Base-by-base conservation (phyloP, 352 stramenopile species). In the Phytopythium helicoides region DNA sequence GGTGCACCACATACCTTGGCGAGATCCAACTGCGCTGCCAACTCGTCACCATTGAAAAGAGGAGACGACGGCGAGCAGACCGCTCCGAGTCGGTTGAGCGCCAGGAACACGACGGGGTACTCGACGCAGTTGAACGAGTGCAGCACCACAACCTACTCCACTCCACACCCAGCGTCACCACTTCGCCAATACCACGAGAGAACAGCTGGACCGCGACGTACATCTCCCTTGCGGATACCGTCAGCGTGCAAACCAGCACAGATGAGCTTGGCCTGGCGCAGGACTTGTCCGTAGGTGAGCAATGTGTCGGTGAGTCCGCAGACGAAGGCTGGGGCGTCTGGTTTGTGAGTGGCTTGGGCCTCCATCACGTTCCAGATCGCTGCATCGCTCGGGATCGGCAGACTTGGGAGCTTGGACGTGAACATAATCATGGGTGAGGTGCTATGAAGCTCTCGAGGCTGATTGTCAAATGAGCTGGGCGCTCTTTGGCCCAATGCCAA, bases 71-170 rank as follows among this genome's bases (percentile, higher is more conserved):
- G 57, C 34, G 72, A 77, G 38, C 62, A 71, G 34, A 77, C 63
- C 15, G 62, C 75, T 15, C 68, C 58, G 15, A 86, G 36, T 2
- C 64, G 58, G 23, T 66, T 71, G 8, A 82, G 50, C 4, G 75
- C 75, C 19, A 76, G 42, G 45, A 78, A 71, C 15, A 80, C 52
- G 19, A 81, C 38, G 1, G 70, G 60, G 26, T 72, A 86, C 45
- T 86, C 70, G n/a, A 83, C 48, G 46, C 66, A 81, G 61, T 86
- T 86, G 55, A 76, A 59, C 52, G 65, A 72, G 49, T 77, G 68
- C 16, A 82, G 55, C n/a, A 84, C 31, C 16, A 83, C 63, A 3
- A 73, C 62, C 66, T 81, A 26, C 12, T 53, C 26, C n/a, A n/a
- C n/a, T n/a, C n/a, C n/a, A n/a, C n/a, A n/a, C n/a, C n/a, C n/a